Percentiles rank a stretch among this genome's conserved stretches.
These are phyloP conservation scores for Chara braunii DNA, from an alignment of 139 green algal genomes.

Conservation along the genomic window DNA sequence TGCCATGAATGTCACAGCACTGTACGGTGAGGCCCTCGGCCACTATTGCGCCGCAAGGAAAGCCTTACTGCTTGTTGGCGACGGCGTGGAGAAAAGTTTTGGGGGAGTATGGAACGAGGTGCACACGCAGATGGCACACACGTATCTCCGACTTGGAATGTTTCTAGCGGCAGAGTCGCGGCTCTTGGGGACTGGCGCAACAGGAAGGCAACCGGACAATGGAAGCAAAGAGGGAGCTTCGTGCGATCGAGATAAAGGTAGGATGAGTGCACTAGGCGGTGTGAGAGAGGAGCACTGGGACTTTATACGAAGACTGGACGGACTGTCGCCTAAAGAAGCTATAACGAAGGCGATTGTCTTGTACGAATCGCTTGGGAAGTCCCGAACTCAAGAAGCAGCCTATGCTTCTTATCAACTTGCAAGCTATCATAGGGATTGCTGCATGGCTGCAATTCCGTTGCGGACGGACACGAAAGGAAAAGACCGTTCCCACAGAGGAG, in stretches of 20 bases:
- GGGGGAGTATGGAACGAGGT: constrained; percentile 24
- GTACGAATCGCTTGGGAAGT: constrained; percentile 15
- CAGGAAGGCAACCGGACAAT: background rate
- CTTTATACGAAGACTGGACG: background rate
- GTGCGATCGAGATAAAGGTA: background rate
- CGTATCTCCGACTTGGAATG: constrained; percentile 34
- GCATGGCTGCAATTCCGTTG: background rate
- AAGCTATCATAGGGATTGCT: constrained; percentile 10
- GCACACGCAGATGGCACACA: constrained; percentile 33
- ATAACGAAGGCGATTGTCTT: constrained; percentile 23
- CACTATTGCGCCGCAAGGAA: constrained; percentile 3
- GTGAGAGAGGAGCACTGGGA: background rate
- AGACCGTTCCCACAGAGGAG: too few relatives aligned
- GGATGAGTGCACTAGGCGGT: background rate
- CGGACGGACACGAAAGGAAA: too few relatives aligned
- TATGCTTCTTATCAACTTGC: constrained; percentile 27
- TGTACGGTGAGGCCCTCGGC: constrained; percentile 14
- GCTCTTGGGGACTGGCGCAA: background rate
- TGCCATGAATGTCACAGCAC: too few relatives aligned
- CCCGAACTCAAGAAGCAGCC: constrained; percentile 10
- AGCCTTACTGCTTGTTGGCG: constrained; percentile 11
- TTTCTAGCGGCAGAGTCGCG: constrained; percentile 3
- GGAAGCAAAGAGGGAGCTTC: background rate
- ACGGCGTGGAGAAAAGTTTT: constrained; percentile 3
- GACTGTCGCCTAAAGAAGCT: constrained; percentile 15